A percentile compares a stretch with the other conserved stretches of the same genome.
Evolutionary conservation across 345 rosid species (phyloP).

Genomic region (Rhizophora apiculata): DNA sequence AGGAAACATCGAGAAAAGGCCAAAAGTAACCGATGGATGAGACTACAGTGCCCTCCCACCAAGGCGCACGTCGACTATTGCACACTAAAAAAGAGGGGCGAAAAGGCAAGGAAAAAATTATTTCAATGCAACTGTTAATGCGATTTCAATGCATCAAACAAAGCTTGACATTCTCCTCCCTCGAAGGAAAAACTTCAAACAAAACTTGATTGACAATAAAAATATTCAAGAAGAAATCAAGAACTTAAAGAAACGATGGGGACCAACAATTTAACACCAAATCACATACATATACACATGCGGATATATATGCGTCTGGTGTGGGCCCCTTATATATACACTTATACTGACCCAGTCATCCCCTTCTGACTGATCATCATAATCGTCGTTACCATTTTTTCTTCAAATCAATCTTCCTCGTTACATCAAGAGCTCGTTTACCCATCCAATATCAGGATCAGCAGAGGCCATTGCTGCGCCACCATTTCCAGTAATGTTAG

Average conservation of each 20-base stretch:
- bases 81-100: too few relatives aligned
- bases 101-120: too few relatives aligned
- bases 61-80: too few relatives aligned
- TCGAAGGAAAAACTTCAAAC: too few relatives aligned
- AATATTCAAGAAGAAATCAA: too few relatives aligned
- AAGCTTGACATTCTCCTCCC: too few relatives aligned
- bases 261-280: conserved; percentile 19
- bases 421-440: conserved; percentile 77
- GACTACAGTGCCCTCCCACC: neutral
- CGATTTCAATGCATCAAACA: too few relatives aligned
- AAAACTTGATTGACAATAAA: too few relatives aligned
- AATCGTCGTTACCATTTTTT: neutral
- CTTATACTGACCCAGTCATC: neutral
- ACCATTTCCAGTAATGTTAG: too few relatives aligned
- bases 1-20: neutral
- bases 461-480: conserved; percentile 10
- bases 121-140: too few relatives aligned
- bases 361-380: conserved; percentile 1
- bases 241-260: neutral
- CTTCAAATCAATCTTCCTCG: neutral
- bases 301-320: conserved; percentile 20
- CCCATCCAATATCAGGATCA: conserved; percentile 91
- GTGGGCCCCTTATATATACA: neutral
- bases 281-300: neutral
- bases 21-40: neutral